Percentiles rank a stretch among this genome's conserved stretches.
Evolutionary conservation across 2,329 filamentous ascomycete species (phyloP).

Genomic region (Arachnomyces sp.): DNA sequence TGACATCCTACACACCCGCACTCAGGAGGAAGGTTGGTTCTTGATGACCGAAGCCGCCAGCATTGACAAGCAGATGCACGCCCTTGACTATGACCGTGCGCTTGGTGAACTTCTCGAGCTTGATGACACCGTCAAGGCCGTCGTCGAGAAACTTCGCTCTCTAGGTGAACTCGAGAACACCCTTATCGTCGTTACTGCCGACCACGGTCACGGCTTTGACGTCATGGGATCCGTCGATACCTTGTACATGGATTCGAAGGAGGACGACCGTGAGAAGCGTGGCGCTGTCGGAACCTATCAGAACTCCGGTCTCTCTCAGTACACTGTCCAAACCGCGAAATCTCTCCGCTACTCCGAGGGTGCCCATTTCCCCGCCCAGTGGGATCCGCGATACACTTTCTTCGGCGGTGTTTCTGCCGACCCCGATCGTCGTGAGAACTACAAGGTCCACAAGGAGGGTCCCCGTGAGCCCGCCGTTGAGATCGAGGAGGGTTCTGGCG

Average conservation of each 20-base stretch:
- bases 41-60: conserved; percentile 80
- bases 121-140: conserved; percentile 72
- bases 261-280: conserved; percentile 63
- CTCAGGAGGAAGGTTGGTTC: conserved; percentile 67
- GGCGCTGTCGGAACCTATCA: conserved; percentile 65
- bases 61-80: conserved; percentile 86
- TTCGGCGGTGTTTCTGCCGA: conserved; percentile 62
- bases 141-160: conserved; percentile 59
- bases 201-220: conserved; percentile 84
- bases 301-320: conserved; percentile 66
- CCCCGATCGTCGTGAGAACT: conserved; percentile 71
- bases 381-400: conserved; percentile 76
- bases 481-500: conserved; percentile 42
- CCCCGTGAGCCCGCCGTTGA: conserved; percentile 55
- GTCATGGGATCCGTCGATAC: conserved; percentile 78
- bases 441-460: conserved; percentile 58
- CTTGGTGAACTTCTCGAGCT: conserved; percentile 78
- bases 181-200: conserved; percentile 71
- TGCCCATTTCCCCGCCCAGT: conserved; percentile 70
- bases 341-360: conserved; percentile 59
- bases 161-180: conserved; percentile 65
- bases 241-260: conserved; percentile 60
- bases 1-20: conserved; percentile 62
- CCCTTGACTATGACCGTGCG: conserved; percentile 74
- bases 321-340: conserved; percentile 54